Conservation (phyloP, 371 early-diverging fungal genomes). For the Rhizopus sp. region DNA sequence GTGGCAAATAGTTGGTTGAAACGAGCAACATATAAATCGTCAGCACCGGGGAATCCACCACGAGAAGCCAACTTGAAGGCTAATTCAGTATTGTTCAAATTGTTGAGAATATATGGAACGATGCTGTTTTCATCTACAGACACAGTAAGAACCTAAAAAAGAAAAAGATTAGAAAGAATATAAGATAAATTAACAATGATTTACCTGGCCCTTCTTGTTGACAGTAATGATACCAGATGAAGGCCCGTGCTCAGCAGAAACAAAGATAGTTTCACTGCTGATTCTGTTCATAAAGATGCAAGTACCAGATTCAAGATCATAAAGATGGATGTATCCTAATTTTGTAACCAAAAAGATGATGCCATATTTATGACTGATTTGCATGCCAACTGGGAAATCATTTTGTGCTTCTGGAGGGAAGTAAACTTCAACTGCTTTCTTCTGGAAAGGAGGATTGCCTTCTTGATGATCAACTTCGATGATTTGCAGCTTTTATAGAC, state of each 20-base stretch:
- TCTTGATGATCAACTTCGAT: constrained; percentile 96
- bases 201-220: constrained; percentile 95
- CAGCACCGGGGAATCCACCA: constrained; percentile 93
- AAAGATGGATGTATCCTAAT: constrained; percentile 96
- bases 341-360: constrained; percentile 95
- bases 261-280: constrained; percentile 95
- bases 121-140: constrained; percentile 86
- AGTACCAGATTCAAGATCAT: constrained; percentile 91
- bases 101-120: constrained; percentile 88
- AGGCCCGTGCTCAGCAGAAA: constrained; percentile 88
- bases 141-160: constrained; percentile 83
- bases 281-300: constrained; percentile 97
- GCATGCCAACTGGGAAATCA: constrained; percentile 98
- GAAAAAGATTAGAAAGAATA: background rate
- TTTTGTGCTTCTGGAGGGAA: constrained; percentile 93
- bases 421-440: constrained; percentile 90
- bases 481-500: constrained; percentile 77
- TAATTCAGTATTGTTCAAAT: constrained; percentile 84
- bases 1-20: constrained; percentile 85
- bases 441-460: constrained; percentile 86
- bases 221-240: constrained; percentile 92
- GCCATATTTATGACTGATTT: constrained; percentile 88
- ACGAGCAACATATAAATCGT: constrained; percentile 84
- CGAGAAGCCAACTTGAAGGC: constrained; percentile 90
- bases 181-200: background rate